phyloP scores from a whole-genome alignment of 192 early-diverging fungal genomes.

The Umbelopsis ramanniana region DNA sequence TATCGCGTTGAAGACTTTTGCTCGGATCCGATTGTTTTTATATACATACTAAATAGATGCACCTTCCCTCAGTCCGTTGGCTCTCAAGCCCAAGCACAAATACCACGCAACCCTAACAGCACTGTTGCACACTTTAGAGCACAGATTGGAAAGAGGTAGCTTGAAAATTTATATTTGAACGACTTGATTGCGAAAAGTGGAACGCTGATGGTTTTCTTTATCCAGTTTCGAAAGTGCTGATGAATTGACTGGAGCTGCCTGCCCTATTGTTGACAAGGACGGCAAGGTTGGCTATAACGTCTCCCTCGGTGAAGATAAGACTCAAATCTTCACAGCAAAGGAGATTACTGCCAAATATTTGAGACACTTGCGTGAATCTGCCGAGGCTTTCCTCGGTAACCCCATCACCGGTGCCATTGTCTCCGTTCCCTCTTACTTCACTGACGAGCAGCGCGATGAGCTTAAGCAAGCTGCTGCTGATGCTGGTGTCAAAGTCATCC shows the following conservation, averaged over 20 bases:
- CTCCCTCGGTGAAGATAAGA: constrained; percentile 61
- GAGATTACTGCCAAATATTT: constrained; percentile 81
- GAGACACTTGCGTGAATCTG: constrained; percentile 80
- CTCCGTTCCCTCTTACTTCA: constrained; percentile 87
- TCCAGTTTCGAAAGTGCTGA: constrained; percentile 40
- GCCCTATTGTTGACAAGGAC: constrained; percentile 60
- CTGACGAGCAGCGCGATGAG: constrained; percentile 69
- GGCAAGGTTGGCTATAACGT: constrained; percentile 67
- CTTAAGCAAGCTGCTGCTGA: constrained; percentile 67
- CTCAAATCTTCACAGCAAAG: constrained; percentile 66
- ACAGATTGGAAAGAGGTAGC: constrained; percentile 82
- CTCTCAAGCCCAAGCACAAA: constrained; percentile 84
- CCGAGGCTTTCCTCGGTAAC: constrained; percentile 84
- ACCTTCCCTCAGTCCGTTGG: constrained; percentile 30
- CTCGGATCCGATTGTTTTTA: not conserved
- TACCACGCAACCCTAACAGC: constrained; percentile 85
- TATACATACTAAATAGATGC: not conserved
- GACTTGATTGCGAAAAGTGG: no score
- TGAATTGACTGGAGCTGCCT: constrained; percentile 47
- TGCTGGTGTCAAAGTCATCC: constrained; percentile 81
- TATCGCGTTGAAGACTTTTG: constrained; percentile 26
- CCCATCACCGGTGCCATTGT: constrained; percentile 83
- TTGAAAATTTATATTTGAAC: not conserved
- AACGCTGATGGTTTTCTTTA: not conserved
- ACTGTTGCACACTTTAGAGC: constrained; percentile 90